Evolutionary conservation across 2,329 filamentous ascomycete species (phyloP), one percentile per base, ranked within the genome.

Genomic region (Chaetomiaceae sp.): DNA sequence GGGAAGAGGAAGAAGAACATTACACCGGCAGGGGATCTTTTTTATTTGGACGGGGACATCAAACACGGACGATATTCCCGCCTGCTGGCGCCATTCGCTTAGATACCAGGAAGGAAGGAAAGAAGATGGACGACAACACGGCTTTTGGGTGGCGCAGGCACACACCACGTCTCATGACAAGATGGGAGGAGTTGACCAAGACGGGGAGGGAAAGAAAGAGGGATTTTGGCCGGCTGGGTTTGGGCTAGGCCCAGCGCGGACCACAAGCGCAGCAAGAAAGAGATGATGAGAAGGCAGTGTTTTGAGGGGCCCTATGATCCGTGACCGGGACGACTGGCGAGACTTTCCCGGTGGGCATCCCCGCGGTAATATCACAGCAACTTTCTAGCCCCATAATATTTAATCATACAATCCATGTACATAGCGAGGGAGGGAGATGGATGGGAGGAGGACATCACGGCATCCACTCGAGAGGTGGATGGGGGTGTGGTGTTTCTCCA

Each of bases 71-170:
- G 64, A 65, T 63, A 66, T 64, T n/a, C 59, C 59, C 68, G 38
- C 58, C 58, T 62, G 60, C 56, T 72, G 68, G 66, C 69, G 66
- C 66, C 73, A 75, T 72, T 76, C 74, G 71, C 71, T 75, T 74
- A 72, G 63, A 69, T 20, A 61, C 64, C 61, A 67, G 53, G 19
- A 54, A 45, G 22, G 23, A 22, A 47, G 33, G 34, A 25, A 40
- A 31, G 19, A 54, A 36, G 47, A 47, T n/a, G n/a, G n/a, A n/a
- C n/a, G 8, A 31, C 14, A 34, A 47, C 15, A 53, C 31, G 52
- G 44, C 45, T 43, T 34, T 42, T 22, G 27, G 9, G 34, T 33
- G 42, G 39, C 48, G 19, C 45, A 36, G 38, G 23, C 36, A 54
- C 46, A 39, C 34, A 46, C 39, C 20, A 23, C 37, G 23, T 31